A percentile compares a stretch with the other conserved stretches of the same genome.
Conservation (phyloP, 2,329 filamentous ascomycete species). For the Blastomyces emzantsi region DNA sequence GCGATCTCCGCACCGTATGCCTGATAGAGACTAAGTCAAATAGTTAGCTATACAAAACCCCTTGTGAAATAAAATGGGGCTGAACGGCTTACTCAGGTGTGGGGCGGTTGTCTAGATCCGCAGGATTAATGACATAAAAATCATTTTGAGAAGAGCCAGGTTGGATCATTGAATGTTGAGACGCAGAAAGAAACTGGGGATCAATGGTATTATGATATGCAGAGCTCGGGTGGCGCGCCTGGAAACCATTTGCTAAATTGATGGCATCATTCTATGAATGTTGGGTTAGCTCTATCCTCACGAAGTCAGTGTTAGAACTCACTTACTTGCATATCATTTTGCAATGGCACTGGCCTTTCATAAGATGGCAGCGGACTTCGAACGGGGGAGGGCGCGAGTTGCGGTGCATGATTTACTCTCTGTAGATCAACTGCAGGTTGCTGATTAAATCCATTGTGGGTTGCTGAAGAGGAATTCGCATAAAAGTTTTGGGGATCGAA, state of each 20-base stretch:
- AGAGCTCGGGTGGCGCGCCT: slow-evolving; percentile 18
- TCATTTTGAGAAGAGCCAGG: slow-evolving; percentile 11
- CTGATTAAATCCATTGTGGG: slow-evolving; percentile 8
- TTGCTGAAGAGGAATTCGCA: slow-evolving; percentile 12
- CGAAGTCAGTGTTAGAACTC: background rate
- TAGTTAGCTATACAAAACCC: slow-evolving; percentile 1
- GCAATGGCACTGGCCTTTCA: slow-evolving; percentile 6
- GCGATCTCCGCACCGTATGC: background rate
- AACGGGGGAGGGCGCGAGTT: background rate
- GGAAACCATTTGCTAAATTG: slow-evolving; percentile 26
- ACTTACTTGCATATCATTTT: slow-evolving; percentile 11
- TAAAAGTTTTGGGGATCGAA: slow-evolving; percentile 27
- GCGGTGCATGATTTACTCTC: slow-evolving; percentile 8
- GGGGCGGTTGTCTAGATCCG: slow-evolving; percentile 13
- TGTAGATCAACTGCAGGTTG: slow-evolving; percentile 12
- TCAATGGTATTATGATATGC: slow-evolving; percentile 32
- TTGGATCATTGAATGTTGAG: slow-evolving; percentile 18
- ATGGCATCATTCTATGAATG: slow-evolving; percentile 21
- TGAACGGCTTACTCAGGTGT: background rate
- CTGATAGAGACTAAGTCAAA: background rate
- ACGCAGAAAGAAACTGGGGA: slow-evolving; percentile 30
- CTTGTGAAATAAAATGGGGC: background rate
- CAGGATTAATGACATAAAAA: slow-evolving; percentile 17
- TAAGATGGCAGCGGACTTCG: slow-evolving; percentile 9
- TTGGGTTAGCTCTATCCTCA: background rate